A percentile compares a stretch with the other conserved stretches of the same genome.
Conservation (phyloP, 352 stramenopile genomes). For the Phytopythium sindhum region DNA sequence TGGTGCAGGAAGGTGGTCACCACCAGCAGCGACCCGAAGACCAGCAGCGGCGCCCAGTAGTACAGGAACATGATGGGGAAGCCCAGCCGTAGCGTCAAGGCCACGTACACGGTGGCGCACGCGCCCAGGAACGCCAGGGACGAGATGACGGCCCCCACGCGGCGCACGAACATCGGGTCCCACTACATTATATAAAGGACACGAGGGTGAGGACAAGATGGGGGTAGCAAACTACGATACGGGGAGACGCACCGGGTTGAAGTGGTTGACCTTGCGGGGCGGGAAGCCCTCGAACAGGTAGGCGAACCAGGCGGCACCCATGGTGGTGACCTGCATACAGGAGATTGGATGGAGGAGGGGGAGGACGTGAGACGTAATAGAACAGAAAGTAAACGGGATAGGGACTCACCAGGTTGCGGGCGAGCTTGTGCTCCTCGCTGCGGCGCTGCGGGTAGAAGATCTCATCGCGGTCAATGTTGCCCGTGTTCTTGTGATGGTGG, state of each 20-base stretch:
- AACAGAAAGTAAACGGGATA: no score
- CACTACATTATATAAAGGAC: no score
- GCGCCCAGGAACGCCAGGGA: constrained; percentile 46
- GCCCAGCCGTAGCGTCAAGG: constrained; percentile 42
- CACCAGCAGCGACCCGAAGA: constrained; percentile 78
- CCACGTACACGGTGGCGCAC: constrained; percentile 33
- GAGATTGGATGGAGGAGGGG: no score
- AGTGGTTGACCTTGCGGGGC: constrained; percentile 75
- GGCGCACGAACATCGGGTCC: constrained; percentile 67
- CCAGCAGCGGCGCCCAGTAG: constrained; percentile 74
- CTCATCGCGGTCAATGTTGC: constrained; percentile 83
- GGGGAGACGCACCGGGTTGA: constrained; percentile 63
- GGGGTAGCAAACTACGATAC: constrained; percentile 1
- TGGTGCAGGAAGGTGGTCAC: constrained; percentile 84
- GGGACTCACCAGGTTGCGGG: constrained; percentile 36
- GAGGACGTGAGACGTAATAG: no score
- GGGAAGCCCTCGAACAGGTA: constrained; percentile 76
- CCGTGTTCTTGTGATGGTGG: constrained; percentile 87
- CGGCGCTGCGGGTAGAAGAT: constrained; percentile 81
- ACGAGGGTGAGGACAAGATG: background rate
- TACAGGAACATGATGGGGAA: constrained; percentile 67
- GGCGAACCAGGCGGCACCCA: constrained; percentile 66
- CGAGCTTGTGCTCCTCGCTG: constrained; percentile 43
- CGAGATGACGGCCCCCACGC: constrained; percentile 55
- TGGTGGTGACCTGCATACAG: constrained; percentile 18